phyloP scores from a whole-genome alignment of 1,139 yeast genomes.

The Debaryomyces robertsiae region DNA sequence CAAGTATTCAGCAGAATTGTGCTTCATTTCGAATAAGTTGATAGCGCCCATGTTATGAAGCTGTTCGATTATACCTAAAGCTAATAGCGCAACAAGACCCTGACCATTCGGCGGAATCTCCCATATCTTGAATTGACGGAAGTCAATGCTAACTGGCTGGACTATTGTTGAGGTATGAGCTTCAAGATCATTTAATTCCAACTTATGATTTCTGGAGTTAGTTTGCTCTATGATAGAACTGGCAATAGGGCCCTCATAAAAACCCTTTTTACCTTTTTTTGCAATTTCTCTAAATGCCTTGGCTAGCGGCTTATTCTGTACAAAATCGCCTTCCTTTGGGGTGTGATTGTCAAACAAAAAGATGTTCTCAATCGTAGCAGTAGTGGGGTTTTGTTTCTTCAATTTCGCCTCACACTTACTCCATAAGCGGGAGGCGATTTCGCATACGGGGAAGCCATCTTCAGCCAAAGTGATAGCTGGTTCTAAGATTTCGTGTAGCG shows the following conservation, averaged over 20 bases:
- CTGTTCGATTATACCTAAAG: constrained; percentile 65
- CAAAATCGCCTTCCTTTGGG: constrained; percentile 65
- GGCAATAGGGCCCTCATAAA: constrained; percentile 70
- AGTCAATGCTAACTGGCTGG: constrained; percentile 57
- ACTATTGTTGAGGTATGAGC: constrained; percentile 60
- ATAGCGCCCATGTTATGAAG: constrained; percentile 51
- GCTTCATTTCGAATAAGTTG: constrained; percentile 50
- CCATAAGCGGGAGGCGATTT: constrained; percentile 62
- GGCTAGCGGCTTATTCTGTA: constrained; percentile 57
- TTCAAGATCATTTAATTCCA: constrained; percentile 57
- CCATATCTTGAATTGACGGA: constrained; percentile 54
- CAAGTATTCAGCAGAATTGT: constrained; percentile 71
- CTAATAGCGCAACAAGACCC: constrained; percentile 70
- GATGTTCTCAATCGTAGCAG: constrained; percentile 27
- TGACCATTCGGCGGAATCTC: constrained; percentile 86
- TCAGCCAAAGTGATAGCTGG: constrained; percentile 77
- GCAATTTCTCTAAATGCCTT: constrained; percentile 55
- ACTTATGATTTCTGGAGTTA: constrained; percentile 53
- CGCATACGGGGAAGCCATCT: constrained; percentile 66
- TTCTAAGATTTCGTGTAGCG: constrained; percentile 57
- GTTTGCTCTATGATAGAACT: constrained; percentile 62
- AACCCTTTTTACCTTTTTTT: constrained; percentile 61
- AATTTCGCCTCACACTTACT: constrained; percentile 38
- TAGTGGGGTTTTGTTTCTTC: constrained; percentile 35
- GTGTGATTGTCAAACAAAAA: constrained; percentile 36